phyloP scores from a whole-genome alignment of 2,329 filamentous ascomycete genomes.

The Fusarium algeriense region DNA sequence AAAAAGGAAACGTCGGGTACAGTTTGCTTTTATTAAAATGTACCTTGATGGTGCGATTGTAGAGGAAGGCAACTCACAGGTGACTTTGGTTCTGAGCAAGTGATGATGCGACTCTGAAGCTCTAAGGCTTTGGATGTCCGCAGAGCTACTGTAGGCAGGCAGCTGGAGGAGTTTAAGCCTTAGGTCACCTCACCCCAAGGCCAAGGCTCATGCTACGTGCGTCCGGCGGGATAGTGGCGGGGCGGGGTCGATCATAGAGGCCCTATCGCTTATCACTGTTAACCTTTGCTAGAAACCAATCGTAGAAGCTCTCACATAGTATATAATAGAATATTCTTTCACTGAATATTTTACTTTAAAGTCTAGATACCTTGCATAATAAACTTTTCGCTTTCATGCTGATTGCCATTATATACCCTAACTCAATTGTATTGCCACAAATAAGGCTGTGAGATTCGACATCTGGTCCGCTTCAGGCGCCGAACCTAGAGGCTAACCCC shows the following conservation, averaged over 20 bases:
- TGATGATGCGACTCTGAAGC: conserved; percentile 39
- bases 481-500: conserved; percentile 14
- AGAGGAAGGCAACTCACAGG: conserved; percentile 7
- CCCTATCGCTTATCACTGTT: conserved; percentile 6
- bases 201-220: not conserved
- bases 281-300: not conserved
- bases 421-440: not conserved
- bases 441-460: conserved; percentile 17
- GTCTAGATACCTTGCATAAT: no score
- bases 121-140: conserved; percentile 24
- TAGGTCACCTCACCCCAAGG: conserved; percentile 11
- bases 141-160: conserved; percentile 28
- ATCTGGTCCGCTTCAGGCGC: conserved; percentile 24
- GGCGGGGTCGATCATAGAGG: conserved; percentile 6
- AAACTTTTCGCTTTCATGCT: no score
- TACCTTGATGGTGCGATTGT: conserved; percentile 35
- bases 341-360: not conserved
- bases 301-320: not conserved
- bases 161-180: conserved; percentile 24
- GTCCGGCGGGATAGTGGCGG: conserved; percentile 4
- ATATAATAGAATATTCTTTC: not conserved
- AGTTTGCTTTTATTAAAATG: conserved; percentile 1
- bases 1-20: not conserved
- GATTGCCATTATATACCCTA: not conserved
- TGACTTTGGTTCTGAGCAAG: conserved; percentile 10